Evolutionary conservation across 768 basidiomycete genomes (phyloP), one percentile per base, ranked within the genome.

Genomic region (Amanita phalloides): DNA sequence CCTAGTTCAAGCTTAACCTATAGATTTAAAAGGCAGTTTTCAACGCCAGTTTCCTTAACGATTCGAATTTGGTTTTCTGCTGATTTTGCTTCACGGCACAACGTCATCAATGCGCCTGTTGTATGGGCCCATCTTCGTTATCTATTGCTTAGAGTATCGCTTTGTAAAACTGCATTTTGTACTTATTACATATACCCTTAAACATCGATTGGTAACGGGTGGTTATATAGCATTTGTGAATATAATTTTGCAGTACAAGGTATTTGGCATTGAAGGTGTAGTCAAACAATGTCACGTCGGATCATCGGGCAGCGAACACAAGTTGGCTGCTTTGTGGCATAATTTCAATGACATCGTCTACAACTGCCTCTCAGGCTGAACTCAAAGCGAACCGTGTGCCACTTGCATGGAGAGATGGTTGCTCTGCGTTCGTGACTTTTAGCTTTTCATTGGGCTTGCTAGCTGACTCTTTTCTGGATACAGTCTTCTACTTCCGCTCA

Each of bases 401-500:
- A 13, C 55, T 94, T 11, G 84, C 75, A 6, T 94, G 89, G 86
- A 77, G 92, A 64, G 92, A 96, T 68, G 78, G 82, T 56, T 94
- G 92, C 64, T 96, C 92, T 55, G 81, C 90, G 91, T 94, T 65
- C 61, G 92, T 78, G 25, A 59, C 23, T 41, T 41, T n/a, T 33
- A 13, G 23, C 13, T 42, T 39, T 21, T 2, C 30, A n/a, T 8
- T n/a, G 17, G 20, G 17, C n/a, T 9, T 25, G 10, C 11, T 8
- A 26, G 20, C 36, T 38, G 21, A 37, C 36, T 38, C 10, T 28
- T 30, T 10, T 41, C 13, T 20, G 17, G 36, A 37, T 13, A 45
- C 44, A 96, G 92, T 50, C 74, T 94, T 25, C 71, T 95, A 56
- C 78, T 96, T 47, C 92, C 92, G 20, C 71, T 96, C 54, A 95